Conservation (phyloP, 306 rosid genomes). For the Begonia peltatifolia region DNA sequence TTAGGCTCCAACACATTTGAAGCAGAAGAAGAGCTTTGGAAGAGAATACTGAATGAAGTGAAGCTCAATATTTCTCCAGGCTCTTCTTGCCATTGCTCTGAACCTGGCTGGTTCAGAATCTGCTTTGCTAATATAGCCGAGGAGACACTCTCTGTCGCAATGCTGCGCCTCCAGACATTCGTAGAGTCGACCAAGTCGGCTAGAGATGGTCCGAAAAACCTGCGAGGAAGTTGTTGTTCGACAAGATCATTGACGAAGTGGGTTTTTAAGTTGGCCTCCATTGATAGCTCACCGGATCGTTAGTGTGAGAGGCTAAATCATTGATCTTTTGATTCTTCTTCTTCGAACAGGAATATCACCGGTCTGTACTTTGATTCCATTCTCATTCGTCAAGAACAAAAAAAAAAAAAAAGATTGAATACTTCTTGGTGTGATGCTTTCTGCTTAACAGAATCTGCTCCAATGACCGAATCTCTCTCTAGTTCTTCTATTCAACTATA, state of each 20-base stretch:
- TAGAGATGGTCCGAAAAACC: too few species aligned
- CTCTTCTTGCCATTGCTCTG: slow-evolving; percentile 67
- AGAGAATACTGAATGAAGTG: slow-evolving; percentile 31
- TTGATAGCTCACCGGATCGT: slow-evolving; percentile 17
- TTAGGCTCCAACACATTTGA: slow-evolving; percentile 31
- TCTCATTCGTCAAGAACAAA: too few species aligned
- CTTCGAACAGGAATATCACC: too few species aligned
- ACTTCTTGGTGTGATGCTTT: too few species aligned
- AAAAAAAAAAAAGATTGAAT: too few species aligned
- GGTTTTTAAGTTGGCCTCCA: slow-evolving; percentile 16
- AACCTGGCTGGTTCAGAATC: slow-evolving; percentile 87
- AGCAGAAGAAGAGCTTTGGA: slow-evolving; percentile 76
- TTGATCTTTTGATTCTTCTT: too few species aligned
- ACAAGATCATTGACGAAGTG: slow-evolving; percentile 13
- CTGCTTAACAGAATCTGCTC: too few species aligned
- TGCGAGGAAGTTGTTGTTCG: too few species aligned
- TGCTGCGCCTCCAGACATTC: slow-evolving; percentile 40
- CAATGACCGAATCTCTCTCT: too few species aligned
- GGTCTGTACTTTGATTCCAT: too few species aligned
- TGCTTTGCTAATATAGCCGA: slow-evolving; percentile 80
- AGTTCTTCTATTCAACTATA: too few species aligned
- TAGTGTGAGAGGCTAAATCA: not conserved
- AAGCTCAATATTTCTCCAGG: slow-evolving; percentile 71
- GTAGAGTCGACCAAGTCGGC: slow-evolving; percentile 2
- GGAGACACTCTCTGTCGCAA: slow-evolving; percentile 43